These are phyloP conservation scores for Ogataea kodamae DNA, from an alignment of 805 yeast species.

Conservation along the genomic window DNA sequence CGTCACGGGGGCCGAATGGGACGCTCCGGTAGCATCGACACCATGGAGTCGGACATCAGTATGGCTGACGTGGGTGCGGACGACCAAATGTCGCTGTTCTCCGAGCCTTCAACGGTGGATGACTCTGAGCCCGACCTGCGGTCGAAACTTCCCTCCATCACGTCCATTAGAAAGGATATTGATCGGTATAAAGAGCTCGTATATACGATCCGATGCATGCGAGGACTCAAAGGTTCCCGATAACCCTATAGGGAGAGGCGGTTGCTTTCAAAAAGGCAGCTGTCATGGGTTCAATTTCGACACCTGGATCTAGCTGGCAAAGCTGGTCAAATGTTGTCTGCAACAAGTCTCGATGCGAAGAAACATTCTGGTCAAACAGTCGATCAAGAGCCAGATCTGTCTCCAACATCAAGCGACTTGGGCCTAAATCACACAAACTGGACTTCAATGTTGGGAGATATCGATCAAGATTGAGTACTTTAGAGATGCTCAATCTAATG, in stretches of 20 bases:
- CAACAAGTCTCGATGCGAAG: conserved; percentile 13
- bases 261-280: too few species aligned
- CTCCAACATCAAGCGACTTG: conserved; percentile 42
- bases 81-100: background rate
- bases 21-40: conserved; percentile 10
- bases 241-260: too few species aligned
- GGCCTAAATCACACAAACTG: conserved; percentile 29
- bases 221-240: too few species aligned
- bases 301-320: conserved; percentile 1
- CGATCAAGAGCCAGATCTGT: conserved; percentile 44
- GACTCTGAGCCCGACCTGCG: background rate
- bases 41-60: conserved; percentile 6
- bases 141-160: background rate
- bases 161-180: conserved; percentile 7
- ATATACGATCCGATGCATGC: conserved; percentile 29
- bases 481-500: conserved; percentile 33
- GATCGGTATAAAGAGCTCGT: conserved; percentile 26
- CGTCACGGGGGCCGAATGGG: conserved; percentile 9
- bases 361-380: conserved; percentile 11
- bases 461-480: conserved; percentile 24
- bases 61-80: conserved; percentile 5
- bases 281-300: conserved; percentile 10
- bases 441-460: conserved; percentile 17
- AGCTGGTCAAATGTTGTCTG: conserved; percentile 10
- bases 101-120: background rate